A percentile compares a stretch with the other conserved stretches of the same genome.
Evolutionary conservation across 164 flowering plant genomes (phyloP).

Genomic region (Nymphaea thermarum): DNA sequence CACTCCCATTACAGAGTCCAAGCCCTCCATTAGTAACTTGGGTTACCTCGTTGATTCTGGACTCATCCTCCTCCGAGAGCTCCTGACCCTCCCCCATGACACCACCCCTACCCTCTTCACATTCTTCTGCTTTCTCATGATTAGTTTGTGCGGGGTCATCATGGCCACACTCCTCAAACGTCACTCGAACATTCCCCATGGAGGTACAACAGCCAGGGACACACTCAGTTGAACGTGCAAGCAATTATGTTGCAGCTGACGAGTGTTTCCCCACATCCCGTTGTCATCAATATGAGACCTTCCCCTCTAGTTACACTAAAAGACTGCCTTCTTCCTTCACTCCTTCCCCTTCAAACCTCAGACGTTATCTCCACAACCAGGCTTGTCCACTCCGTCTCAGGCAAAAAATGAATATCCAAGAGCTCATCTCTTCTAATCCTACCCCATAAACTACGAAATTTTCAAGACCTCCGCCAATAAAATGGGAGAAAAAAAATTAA

Average conservation of each 20-base stretch:
- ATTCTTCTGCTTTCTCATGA: conserved; percentile 18
- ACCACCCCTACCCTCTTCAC: conserved; percentile 27
- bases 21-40: conserved; percentile 13
- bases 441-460: background rate
- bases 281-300: conserved; percentile 9
- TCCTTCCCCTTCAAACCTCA: background rate
- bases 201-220: conserved; percentile 11
- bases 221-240: conserved; percentile 13
- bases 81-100: conserved; percentile 33
- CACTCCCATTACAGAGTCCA: conserved; percentile 1
- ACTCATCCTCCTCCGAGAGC: conserved; percentile 33
- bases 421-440: background rate
- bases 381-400: background rate
- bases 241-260: conserved; percentile 14
- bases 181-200: conserved; percentile 36
- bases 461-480: too few relatives aligned
- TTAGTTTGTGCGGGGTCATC: conserved; percentile 23
- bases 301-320: background rate
- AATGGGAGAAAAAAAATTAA: too few relatives aligned
- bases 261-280: conserved; percentile 29
- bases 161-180: conserved; percentile 15
- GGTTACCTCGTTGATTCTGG: conserved; percentile 18
- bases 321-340: background rate
- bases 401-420: background rate
- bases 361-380: background rate